Evolutionary conservation across 495 filamentous ascomycete species (phyloP).

Genomic region (Halenospora varia): DNA sequence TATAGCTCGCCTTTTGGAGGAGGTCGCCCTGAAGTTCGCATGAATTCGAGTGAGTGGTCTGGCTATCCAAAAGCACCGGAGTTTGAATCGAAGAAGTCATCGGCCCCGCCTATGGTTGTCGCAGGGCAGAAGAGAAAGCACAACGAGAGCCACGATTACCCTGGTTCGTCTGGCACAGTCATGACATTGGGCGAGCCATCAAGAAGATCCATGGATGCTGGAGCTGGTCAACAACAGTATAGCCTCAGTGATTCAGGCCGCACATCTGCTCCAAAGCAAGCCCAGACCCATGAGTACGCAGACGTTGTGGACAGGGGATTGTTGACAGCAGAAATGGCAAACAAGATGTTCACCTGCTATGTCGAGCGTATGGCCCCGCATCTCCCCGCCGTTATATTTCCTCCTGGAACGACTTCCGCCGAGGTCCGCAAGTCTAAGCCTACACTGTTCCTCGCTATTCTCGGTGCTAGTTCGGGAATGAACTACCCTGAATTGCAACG

Average conservation of each 20-base stretch:
- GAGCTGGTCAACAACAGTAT: background rate
- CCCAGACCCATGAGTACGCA: slow-evolving; percentile 31
- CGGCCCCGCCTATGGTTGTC: slow-evolving; percentile 31
- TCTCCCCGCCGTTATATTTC: slow-evolving; percentile 77
- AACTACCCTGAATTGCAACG: slow-evolving; percentile 56
- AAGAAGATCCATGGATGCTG: slow-evolving; percentile 1
- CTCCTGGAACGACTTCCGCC: slow-evolving; percentile 56
- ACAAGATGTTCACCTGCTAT: slow-evolving; percentile 65
- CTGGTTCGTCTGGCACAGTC: background rate
- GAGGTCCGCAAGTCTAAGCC: slow-evolving; percentile 70
- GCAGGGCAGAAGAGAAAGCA: slow-evolving; percentile 47
- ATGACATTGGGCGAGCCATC: background rate
- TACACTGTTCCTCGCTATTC: slow-evolving; percentile 74
- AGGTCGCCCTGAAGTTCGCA: slow-evolving; percentile 1
- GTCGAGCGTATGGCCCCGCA: slow-evolving; percentile 63
- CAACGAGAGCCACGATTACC: slow-evolving; percentile 11
- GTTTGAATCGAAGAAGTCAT: slow-evolving; percentile 14
- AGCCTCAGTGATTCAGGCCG: background rate
- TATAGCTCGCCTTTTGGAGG: slow-evolving; percentile 8
- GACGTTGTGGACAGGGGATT: slow-evolving; percentile 73
- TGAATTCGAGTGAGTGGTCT: slow-evolving; percentile 9
- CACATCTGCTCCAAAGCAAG: background rate
- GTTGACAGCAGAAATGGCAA: slow-evolving; percentile 57
- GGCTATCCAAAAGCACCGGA: slow-evolving; percentile 16
- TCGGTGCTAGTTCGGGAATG: slow-evolving; percentile 61